A percentile compares a stretch with the other conserved stretches of the same genome.
These are phyloP conservation scores for Candida xiaguanensis DNA, from an alignment of 805 yeast species.

Conservation along the genomic window DNA sequence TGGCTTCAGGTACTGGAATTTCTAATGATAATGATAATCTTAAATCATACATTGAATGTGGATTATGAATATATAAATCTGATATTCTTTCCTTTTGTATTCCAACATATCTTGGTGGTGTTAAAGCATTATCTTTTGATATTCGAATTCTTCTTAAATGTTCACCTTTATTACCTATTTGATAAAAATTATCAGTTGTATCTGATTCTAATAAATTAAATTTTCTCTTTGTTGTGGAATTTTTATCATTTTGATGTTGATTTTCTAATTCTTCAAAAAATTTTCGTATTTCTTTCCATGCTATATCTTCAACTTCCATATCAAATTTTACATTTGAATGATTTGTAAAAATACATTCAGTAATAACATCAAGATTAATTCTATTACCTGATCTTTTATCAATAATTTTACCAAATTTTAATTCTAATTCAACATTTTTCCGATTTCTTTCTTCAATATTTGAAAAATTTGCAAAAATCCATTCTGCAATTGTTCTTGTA, in stretches of 20 bases:
- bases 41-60: constrained; percentile 73
- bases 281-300: constrained; percentile 54
- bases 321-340: constrained; percentile 54
- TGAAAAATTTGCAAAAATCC: constrained; percentile 80
- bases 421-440: constrained; percentile 61
- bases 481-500: constrained; percentile 76
- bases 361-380: constrained; percentile 59
- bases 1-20: constrained; percentile 61
- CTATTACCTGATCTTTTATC: constrained; percentile 61
- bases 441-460: constrained; percentile 58
- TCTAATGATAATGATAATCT: constrained; percentile 75
- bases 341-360: constrained; percentile 63
- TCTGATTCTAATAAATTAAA: constrained; percentile 61
- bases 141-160: constrained; percentile 63
- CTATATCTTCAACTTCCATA: constrained; percentile 61
- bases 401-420: constrained; percentile 69
- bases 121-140: constrained; percentile 54
- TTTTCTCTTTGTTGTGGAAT: constrained; percentile 40
- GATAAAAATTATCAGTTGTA: constrained; percentile 59
- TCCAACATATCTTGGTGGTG: constrained; percentile 66
- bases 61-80: constrained; percentile 67
- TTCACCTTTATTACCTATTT: constrained; percentile 60
- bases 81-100: constrained; percentile 74
- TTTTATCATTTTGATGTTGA: constrained; percentile 40
- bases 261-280: constrained; percentile 55